phyloP scores from a whole-genome alignment of 805 yeast genomes.

The Candida sakaeoensis region DNA sequence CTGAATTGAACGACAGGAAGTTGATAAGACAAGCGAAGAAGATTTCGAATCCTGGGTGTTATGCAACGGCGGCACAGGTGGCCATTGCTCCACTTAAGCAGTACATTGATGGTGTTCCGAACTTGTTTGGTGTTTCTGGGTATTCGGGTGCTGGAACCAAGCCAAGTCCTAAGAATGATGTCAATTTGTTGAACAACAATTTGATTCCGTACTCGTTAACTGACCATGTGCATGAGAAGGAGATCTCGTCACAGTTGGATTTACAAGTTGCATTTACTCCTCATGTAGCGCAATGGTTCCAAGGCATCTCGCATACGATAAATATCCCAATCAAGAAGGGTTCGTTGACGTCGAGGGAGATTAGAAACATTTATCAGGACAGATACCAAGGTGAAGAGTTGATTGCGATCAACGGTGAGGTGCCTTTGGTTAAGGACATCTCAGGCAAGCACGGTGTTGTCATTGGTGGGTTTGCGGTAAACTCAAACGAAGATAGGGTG shows the following conservation, averaged over 20 bases:
- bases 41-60: constrained; percentile 97
- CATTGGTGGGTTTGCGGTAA: constrained; percentile 94
- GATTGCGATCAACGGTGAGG: constrained; percentile 82
- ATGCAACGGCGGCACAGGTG: constrained; percentile 96
- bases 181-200: constrained; percentile 69
- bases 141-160: constrained; percentile 99
- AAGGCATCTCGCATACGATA: constrained; percentile 92
- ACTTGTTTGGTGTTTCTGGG: constrained; percentile 94
- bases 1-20: constrained; percentile 76
- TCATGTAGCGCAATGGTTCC: constrained; percentile 99
- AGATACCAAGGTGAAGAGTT: constrained; percentile 84
- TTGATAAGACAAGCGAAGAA: constrained; percentile 66
- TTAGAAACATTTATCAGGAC: constrained; percentile 82
- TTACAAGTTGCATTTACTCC: constrained; percentile 84
- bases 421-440: constrained; percentile 88
- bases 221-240: constrained; percentile 95
- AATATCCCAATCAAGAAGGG: constrained; percentile 75
- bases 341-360: constrained; percentile 72
- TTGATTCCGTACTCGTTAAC: constrained; percentile 93
- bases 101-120: constrained; percentile 67
- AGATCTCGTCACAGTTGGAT: constrained; percentile 79
- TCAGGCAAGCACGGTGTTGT: constrained; percentile 93
- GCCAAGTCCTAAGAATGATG: constrained; percentile 94
- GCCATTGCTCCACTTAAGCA: constrained; percentile 85
- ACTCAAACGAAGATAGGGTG: constrained; percentile 81